These are phyloP conservation scores for Macadamia tetraphylla DNA, from an alignment of 164 flowering plant species.

Conservation along the genomic window DNA sequence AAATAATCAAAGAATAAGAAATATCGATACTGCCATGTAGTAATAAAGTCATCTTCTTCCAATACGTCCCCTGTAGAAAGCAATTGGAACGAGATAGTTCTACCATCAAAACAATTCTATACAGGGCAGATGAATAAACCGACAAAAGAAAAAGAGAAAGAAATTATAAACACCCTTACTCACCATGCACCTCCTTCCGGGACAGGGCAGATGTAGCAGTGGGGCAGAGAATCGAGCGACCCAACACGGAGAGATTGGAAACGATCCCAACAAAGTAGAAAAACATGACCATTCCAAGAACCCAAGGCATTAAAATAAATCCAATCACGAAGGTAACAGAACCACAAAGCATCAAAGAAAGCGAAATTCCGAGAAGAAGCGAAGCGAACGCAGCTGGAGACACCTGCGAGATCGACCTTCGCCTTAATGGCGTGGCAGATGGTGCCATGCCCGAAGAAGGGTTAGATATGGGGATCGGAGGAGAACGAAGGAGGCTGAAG, in stretches of 20 bases:
- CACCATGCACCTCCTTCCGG: constrained; percentile 48
- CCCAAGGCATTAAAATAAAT: constrained; percentile 96
- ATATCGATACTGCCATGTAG: too few species aligned
- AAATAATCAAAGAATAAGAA: too few species aligned
- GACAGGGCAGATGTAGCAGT: constrained; percentile 38
- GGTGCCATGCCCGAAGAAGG: constrained; percentile 13
- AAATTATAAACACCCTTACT: neutral
- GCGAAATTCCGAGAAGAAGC: constrained; percentile 72
- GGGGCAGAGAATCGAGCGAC: constrained; percentile 55
- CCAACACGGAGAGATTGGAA: constrained; percentile 56
- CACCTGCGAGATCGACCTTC: constrained; percentile 30
- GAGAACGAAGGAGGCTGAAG: constrained; percentile 52
- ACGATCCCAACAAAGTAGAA: constrained; percentile 70
- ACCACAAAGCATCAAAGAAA: constrained; percentile 90
- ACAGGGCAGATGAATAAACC: neutral
- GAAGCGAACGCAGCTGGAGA: constrained; percentile 84
- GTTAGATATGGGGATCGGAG: constrained; percentile 32
- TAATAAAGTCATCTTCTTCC: too few species aligned
- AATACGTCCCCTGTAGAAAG: too few species aligned
- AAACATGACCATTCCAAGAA: constrained; percentile 66
- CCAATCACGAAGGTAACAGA: constrained; percentile 92
- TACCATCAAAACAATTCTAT: too few species aligned
- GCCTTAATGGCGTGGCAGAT: constrained; percentile 13
- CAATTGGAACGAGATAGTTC: too few species aligned
- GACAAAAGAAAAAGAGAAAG: neutral